Base-by-base conservation (phyloP, 2,329 filamentous ascomycete species). In the Bipolaris gigantea region DNA sequence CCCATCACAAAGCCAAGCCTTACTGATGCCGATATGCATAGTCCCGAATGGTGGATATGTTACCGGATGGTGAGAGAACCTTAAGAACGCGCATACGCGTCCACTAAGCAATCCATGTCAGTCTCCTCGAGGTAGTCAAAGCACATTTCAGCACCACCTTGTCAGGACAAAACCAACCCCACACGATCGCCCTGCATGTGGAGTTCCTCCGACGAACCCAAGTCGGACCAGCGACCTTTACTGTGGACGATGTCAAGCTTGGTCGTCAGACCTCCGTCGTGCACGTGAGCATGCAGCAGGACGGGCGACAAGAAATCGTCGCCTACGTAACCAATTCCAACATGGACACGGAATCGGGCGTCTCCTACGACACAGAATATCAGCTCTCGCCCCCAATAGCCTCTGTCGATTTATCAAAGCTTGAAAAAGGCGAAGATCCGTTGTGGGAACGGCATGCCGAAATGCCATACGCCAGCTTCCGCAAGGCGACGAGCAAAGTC, bases 1-100 rank as follows among this genome's bases (percentile, higher is more conserved):
- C 34, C 43, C 19, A 36, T 38, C 19, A n/a, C n/a, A 25, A 19
- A 33, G 21, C 13, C 18, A 30, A n/a, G 13, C 36, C 39, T 40
- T 43, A 44, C 50, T 51, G 55, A 57, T 43, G 42, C 50, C 50
- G 55, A 57, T 7, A 27, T 36, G 48, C 41, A 33, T 65, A 87
- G 88, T 90, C 11, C 87, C 87, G 5, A 86, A 90, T 70, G 88
- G 88, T 48, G 88, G 88, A 53, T 88, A 87, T 63, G 83, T 89
- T 15, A 86, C 86, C 9, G 80, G 85, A 0, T 78, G 53, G 53
- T 55, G 38, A 51, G 48, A 16, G 34, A 15, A 11, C 30, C 36
- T 42, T 23, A 38, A 18, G 9, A 23, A 10, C 15, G 13, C 19
- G n/a, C 13, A 23, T 16, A 47, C 41, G 23, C 15, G 13, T n/a